Base-by-base conservation (phyloP, 306 rosid species). In the Lithocarpus polystachyus region DNA sequence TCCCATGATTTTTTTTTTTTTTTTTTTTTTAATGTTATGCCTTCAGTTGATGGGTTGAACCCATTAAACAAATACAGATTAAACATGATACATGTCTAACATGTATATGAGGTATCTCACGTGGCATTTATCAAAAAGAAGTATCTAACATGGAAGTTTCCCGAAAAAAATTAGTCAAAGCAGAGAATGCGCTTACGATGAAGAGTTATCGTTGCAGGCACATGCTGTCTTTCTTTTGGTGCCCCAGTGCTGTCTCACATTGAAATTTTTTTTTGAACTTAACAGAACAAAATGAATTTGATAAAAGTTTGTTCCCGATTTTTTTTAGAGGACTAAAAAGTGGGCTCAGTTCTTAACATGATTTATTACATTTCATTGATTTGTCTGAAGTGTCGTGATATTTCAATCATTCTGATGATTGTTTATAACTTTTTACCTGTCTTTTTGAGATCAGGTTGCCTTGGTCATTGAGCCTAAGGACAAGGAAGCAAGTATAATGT, bases 391-490 rank as follows among this genome's bases (percentile, higher is more conserved):
- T 19, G 3, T 68, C 10, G 28, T 68, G 52, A 67, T 67, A 48
- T 67, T 72, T 54, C 75, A 54, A n/a, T 73, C 53, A 45, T 37
- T 24, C 60, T 23, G 60, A 51, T 35, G 28, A 19, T 53, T 60
- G 29, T 64, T 28, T 51, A 71, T 74, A 82, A 56, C 75, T 56
- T 56, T 81, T 65, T 33, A 60, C 68, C 62, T 29, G 54, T 76
- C 29, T 40, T 79, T 80, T 19, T 86, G 82, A 71, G 78, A 84
- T 81, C 85, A 96, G 99, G 98, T 96, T 87, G 96, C 99, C 45
- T 82, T 96, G 85, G 99, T 96, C 74, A 96, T 96, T 72, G 99
- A 96, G 86, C 98, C 99, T 7, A 96, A 96, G 93, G 99, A 96
- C 86, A 96, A 94, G 76, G 99, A 96, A 89, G 94, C 98, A 69